These are phyloP conservation scores for Ambrosia hybrid DNA, from an alignment of 140 eudicot species.

Conservation along the genomic window DNA sequence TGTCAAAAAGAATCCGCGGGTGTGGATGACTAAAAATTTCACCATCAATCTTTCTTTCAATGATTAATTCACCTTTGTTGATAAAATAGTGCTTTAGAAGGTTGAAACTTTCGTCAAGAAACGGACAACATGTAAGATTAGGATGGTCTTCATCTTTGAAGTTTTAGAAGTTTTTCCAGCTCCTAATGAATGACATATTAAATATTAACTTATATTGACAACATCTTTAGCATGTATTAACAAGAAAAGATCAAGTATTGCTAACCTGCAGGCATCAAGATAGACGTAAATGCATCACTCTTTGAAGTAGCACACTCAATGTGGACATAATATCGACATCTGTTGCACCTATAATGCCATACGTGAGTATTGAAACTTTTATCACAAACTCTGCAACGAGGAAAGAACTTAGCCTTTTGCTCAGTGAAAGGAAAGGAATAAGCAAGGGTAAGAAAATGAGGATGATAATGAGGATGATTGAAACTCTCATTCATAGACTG, in stretches of 20 bases:
- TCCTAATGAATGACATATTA: neutral
- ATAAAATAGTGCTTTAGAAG: neutral
- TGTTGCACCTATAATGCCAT: conserved; percentile 12
- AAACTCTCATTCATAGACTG: neutral
- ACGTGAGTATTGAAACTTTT: neutral
- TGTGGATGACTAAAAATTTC: neutral
- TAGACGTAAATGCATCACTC: neutral
- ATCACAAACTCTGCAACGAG: neutral
- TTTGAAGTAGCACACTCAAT: conserved; percentile 1
- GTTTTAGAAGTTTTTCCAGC: neutral
- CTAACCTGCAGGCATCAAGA: neutral
- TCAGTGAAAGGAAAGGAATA: neutral
- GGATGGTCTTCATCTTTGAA: neutral
- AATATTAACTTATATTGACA: neutral
- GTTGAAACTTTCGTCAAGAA: neutral
- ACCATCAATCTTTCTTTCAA: neutral
- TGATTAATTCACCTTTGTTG: neutral
- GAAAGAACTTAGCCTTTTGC: neutral
- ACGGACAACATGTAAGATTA: neutral
- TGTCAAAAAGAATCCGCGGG: neutral
- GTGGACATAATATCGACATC: conserved; percentile 8
- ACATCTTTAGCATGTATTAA: neutral
- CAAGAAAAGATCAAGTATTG: neutral
- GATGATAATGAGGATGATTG: conserved; percentile 4
- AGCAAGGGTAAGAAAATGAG: neutral